Base-by-base conservation (phyloP, 2,329 filamentous ascomycete genomes). In the Microsporum ferrugineum region DNA sequence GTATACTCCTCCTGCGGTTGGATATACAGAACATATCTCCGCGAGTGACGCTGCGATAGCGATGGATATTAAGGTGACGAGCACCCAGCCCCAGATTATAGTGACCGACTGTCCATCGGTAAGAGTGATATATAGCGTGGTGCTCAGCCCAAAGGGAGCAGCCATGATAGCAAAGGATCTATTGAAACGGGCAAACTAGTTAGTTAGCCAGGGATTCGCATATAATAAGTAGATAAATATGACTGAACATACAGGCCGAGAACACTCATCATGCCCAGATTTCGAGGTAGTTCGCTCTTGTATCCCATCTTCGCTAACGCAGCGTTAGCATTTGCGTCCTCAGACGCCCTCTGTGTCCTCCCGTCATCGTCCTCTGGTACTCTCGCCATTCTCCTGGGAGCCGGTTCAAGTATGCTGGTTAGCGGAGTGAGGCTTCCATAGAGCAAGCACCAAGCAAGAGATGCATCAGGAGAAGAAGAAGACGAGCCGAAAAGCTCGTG, bases 91-190 rank as follows among this genome's bases (percentile, higher is more conserved):
- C 79, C 83, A 89, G 65, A 89, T 75, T 45, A 88, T 80, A 29
- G 84, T 87, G 14, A 88, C 86, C 49, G 79, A 80, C 70, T 87
- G 84, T 27, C 87, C 87, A 71, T 88, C 84, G 17, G 81, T 81
- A 33, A 89, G 77, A 27, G 83, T 84, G 69, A 88, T 86, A 73
- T 83, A 84, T 64, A 89, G 77, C 1, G 86, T 88, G 14, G 86
- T 88, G 34, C 79, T 83, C 41, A 88, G 77, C 39, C 86, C 86
- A 66, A 85, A 87, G 0, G 84, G 84, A 8, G 85, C 84, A 8
- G 86, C 86, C 84, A 89, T 88, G 71, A 89, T 88, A 58, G 86
- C 86, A 69, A 89, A 89, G 51, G 84, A 87, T 65, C 76, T 78
- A 64, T 63, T 34, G 27, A 12, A 3, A 12, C 36, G 36, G 49